Evolutionary conservation across 2,329 filamentous ascomycete species (phyloP).

Genomic region (Coniochaeta sp.): DNA sequence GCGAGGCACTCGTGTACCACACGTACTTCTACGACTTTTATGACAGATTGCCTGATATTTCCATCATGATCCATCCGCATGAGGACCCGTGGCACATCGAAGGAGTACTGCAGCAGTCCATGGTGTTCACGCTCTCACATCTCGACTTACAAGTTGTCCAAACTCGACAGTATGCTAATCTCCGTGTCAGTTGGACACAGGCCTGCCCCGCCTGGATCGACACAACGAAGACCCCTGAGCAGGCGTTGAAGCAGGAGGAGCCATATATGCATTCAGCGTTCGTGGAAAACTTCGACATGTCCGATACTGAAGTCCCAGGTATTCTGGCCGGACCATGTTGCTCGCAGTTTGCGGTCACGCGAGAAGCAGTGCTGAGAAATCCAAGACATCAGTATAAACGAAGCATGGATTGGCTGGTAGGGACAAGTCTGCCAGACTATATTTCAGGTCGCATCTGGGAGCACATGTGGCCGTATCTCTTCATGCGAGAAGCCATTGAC

Average conservation of each 20-base stretch:
- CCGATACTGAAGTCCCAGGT: constrained; percentile 17
- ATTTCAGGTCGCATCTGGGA: constrained; percentile 26
- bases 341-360: constrained; percentile 25
- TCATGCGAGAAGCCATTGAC: constrained; percentile 25
- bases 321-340: constrained; percentile 25
- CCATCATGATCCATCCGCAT: constrained; percentile 56
- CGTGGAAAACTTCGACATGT: not conserved
- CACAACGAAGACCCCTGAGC: constrained; percentile 15
- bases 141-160: constrained; percentile 29
- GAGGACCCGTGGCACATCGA: constrained; percentile 32
- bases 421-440: constrained; percentile 19
- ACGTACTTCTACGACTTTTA: constrained; percentile 57
- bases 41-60: constrained; percentile 48
- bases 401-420: constrained; percentile 21
- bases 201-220: constrained; percentile 48
- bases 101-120: constrained; percentile 22
- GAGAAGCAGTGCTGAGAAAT: constrained; percentile 20
- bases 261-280: constrained; percentile 21
- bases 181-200: constrained; percentile 45
- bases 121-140: constrained; percentile 21
- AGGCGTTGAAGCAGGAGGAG: constrained; percentile 19
- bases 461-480: constrained; percentile 25
- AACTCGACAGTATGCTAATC: constrained; percentile 44
- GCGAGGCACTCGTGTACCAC: constrained; percentile 56
- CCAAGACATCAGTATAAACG: constrained; percentile 19